Evolutionary conservation across 2,329 filamentous ascomycete genomes (phyloP).

Genomic region (Colletotrichum melonis): DNA sequence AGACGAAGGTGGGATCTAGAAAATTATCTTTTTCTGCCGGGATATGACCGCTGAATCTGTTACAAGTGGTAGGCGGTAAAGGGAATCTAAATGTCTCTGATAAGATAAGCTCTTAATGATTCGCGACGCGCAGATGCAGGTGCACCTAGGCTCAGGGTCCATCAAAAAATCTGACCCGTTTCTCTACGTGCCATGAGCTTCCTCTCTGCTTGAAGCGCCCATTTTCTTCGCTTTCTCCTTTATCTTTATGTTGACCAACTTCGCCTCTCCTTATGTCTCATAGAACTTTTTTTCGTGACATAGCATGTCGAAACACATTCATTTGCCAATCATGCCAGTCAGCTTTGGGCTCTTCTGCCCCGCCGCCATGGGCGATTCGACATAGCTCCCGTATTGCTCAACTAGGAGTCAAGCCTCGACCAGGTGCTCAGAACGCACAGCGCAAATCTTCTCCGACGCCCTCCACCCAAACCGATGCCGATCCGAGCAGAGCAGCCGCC

Average conservation of each 20-base stretch:
- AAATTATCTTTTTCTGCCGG: slow-evolving; percentile 53
- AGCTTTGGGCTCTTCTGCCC: slow-evolving; percentile 42
- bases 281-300: slow-evolving; percentile 45
- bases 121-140: slow-evolving; percentile 1
- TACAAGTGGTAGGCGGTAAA: slow-evolving; percentile 46
- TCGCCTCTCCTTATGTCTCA: slow-evolving; percentile 34
- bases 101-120: slow-evolving; percentile 33
- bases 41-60: slow-evolving; percentile 18
- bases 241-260: slow-evolving; percentile 11
- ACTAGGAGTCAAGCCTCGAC: slow-evolving; percentile 16
- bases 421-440: background rate
- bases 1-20: slow-evolving; percentile 32
- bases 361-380: slow-evolving; percentile 43
- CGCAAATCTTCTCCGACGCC: background rate
- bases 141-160: slow-evolving; percentile 22
- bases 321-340: slow-evolving; percentile 53
- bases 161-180: slow-evolving; percentile 33
- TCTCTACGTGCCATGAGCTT: slow-evolving; percentile 1
- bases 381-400: slow-evolving; percentile 46
- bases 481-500: slow-evolving; percentile 13
- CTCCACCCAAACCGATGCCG: background rate
- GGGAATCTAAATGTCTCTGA: background rate
- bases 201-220: background rate
- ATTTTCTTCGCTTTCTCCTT: background rate
- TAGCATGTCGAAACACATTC: slow-evolving; percentile 47